phyloP scores from a whole-genome alignment of 257 asterid genomes.

The Capsicum rhomboideum region DNA sequence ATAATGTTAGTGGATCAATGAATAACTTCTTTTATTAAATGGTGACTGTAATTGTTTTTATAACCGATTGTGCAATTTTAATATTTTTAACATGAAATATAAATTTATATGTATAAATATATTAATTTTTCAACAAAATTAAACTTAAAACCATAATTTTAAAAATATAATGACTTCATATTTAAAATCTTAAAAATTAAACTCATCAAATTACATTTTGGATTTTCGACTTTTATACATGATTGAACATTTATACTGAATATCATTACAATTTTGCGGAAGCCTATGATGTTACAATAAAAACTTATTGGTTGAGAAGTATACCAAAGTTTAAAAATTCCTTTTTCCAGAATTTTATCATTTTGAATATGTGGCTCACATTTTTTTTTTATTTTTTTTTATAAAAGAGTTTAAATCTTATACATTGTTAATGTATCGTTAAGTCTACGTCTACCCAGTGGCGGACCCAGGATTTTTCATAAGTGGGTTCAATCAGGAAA shows the following conservation, averaged over 20 bases:
- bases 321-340: no score
- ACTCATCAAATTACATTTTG: background rate
- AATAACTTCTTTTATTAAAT: no score
- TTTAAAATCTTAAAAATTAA: background rate
- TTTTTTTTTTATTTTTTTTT: no score
- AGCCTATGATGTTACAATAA: background rate
- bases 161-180: background rate
- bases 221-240: background rate
- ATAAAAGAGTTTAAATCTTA: background rate
- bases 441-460: no score
- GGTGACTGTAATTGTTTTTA: background rate
- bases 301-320: background rate
- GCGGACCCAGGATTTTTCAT: no score
- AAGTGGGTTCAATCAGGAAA: no score
- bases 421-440: no score
- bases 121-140: background rate
- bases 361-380: background rate
- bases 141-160: background rate
- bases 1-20: no score
- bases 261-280: background rate
- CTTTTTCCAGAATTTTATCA: no score
- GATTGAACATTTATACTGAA: no score
- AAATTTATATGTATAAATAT: background rate
- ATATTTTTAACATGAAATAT: background rate
- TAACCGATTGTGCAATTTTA: accelerated